These are phyloP conservation scores for Acanthamoeba triangularis DNA, from an alignment of 208 protist genomes.

Conservation along the genomic window DNA sequence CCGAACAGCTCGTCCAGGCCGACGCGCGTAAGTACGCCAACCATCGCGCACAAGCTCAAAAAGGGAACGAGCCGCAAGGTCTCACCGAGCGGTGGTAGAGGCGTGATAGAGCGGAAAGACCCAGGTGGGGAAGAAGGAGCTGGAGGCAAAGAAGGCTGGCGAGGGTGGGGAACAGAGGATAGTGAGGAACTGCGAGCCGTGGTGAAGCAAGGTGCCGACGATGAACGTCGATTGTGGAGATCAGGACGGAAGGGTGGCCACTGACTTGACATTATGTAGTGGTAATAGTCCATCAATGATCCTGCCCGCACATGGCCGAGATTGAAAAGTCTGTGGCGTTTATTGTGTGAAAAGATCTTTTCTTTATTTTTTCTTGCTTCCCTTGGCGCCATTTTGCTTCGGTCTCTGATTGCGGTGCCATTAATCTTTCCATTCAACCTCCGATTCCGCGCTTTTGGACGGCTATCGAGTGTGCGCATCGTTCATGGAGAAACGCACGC, in stretches of 20 bases:
- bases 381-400: constrained; percentile 19
- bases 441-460: background rate
- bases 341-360: background rate
- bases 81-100: constrained; percentile 25
- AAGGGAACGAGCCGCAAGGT: constrained; percentile 31
- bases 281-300: background rate
- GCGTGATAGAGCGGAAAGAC: background rate
- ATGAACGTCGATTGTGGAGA: background rate
- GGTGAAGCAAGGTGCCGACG: constrained; percentile 5
- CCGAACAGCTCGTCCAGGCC: constrained; percentile 68
- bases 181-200: background rate
- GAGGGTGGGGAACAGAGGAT: background rate
- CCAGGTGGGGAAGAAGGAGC: background rate
- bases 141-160: background rate
- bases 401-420: background rate
- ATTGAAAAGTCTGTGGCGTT: no score
- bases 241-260: background rate
- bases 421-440: background rate
- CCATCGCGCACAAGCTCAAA: constrained; percentile 31
- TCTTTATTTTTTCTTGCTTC: background rate
- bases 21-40: constrained; percentile 48
- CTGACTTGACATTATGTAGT: background rate
- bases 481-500: background rate
- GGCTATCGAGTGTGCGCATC: background rate
- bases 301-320: background rate